Base-by-base conservation (phyloP, 441 rosid genomes). In the Iberis amara region DNA sequence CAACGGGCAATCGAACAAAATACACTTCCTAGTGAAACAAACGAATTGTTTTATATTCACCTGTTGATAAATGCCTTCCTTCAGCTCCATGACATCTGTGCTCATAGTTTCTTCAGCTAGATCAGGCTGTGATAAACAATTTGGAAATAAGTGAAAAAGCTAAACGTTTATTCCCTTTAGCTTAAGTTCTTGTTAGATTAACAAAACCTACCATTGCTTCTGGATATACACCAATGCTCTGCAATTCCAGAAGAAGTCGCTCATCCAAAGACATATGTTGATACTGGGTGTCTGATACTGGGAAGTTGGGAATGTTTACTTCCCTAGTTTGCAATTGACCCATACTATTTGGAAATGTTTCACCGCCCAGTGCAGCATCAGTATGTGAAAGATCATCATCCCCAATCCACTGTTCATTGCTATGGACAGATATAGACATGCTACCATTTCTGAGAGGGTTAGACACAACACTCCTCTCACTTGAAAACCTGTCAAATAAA, bases 171-270 rank as follows among this genome's bases (percentile, higher is more conserved):
- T 51, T 13, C 8, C 36, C 33, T 4, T 47, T 40, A 39, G 13
- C 55, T 59, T 18, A 39, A 11, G 9, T 24, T 24, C 21, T 39
- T 42, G 8, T 26, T 39, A 60, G 6, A 54, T 26, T 12, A 53
- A 0, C 50, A 52, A 62, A 51, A 58, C 78, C 41, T 78, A 94
- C 99, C 95, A 85, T 71, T 50, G 73, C 62, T 67, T 94, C 97
- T 2, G 94, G 89, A 64, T 70, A 81, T 46, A 94, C 61, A 52
- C 96, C 95, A 62, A 94, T 80, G 73, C 87, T 80, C 61, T 83
- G 95, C 9, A 89, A 68, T 77, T 94, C 99, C 74, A 89, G 55
- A 63, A 85, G 64, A 60, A 85, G 72, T 68, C 72, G 80, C 47
- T 85, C 94, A 60, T 94, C 94, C 61, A 89, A 71, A 68, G 72